phyloP scores from a whole-genome alignment of 257 asterid genomes.

The Solanum lycopersicoides region DNA sequence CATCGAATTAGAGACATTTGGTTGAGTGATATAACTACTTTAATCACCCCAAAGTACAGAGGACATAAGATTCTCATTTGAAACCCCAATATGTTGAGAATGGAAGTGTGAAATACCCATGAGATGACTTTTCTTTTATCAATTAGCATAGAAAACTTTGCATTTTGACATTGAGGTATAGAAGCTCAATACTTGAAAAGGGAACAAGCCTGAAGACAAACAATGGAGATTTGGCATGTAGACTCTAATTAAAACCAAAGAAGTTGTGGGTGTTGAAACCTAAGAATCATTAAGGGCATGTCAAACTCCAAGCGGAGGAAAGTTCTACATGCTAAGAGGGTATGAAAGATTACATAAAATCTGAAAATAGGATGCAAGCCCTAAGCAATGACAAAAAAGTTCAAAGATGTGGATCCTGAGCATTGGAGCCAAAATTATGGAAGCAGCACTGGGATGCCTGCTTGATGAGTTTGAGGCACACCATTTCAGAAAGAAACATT shows the following conservation, averaged over 20 bases:
- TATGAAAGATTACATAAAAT: neutral
- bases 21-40: neutral
- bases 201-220: neutral
- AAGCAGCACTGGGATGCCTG: neutral
- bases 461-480: neutral
- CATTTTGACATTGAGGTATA: neutral
- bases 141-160: neutral
- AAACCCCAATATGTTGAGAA: neutral
- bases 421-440: neutral
- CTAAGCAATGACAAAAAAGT: neutral
- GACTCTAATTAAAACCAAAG: neutral
- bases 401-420: neutral
- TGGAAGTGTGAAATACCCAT: neutral
- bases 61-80: neutral
- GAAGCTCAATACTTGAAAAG: neutral
- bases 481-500: neutral
- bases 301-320: neutral
- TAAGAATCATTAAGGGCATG: neutral
- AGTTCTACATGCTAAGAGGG: neutral
- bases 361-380: neutral
- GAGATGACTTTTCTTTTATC: neutral
- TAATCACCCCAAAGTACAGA: neutral
- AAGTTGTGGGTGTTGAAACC: neutral
- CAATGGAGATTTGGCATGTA: neutral
- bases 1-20: neutral